phyloP scores from a whole-genome alignment of 768 basidiomycete species.

The Paxillus involutus region DNA sequence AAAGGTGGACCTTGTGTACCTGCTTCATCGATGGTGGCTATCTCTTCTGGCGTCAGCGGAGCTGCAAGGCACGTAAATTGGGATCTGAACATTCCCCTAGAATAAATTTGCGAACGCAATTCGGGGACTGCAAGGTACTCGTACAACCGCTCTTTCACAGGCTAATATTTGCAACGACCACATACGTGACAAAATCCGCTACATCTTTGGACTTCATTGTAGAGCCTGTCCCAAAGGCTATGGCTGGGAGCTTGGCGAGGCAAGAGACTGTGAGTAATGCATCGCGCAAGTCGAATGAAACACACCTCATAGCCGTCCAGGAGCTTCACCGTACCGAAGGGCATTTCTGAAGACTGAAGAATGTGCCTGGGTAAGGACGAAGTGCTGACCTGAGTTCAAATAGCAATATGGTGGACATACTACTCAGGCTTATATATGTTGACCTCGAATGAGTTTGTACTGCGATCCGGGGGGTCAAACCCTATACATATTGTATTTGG shows the following conservation, averaged over 20 bases:
- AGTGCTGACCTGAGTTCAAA: too few species aligned
- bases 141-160: constrained; percentile 44
- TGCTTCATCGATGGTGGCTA: constrained; percentile 39
- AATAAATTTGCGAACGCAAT: constrained; percentile 36
- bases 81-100: not conserved
- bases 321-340: constrained; percentile 37
- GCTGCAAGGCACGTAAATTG: constrained; percentile 32
- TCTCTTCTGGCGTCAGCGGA: constrained; percentile 53
- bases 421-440: too few species aligned
- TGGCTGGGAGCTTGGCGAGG: constrained; percentile 49
- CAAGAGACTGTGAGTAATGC: not conserved
- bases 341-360: constrained; percentile 29
- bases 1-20: constrained; percentile 52
- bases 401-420: too few species aligned
- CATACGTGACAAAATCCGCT: constrained; percentile 61
- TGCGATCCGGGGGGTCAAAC: too few species aligned
- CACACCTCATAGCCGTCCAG: constrained; percentile 43
- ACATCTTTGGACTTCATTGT: constrained; percentile 45
- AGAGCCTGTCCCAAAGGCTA: constrained; percentile 63
- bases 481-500: too few species aligned
- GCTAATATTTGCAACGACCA: constrained; percentile 1
- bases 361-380: too few species aligned
- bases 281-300: not conserved
- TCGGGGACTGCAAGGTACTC: constrained; percentile 71
- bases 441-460: too few species aligned